Base-by-base conservation (phyloP, 306 rosid species). In the Astragalus membranaceus region DNA sequence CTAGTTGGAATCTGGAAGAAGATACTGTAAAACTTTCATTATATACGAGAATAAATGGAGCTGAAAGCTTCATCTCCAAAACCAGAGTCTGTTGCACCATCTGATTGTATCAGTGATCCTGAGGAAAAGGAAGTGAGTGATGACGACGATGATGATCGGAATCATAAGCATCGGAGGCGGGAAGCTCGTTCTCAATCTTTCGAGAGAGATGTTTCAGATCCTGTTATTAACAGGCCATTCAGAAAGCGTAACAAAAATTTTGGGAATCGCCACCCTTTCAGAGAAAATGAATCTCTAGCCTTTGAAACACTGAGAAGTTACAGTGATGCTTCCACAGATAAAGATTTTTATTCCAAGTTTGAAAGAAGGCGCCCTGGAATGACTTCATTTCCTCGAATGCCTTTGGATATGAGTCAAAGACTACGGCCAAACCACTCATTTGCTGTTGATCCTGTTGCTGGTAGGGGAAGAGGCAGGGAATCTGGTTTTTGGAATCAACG, bases 91-190 rank as follows among this genome's bases (percentile, higher is more conserved):
- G 88, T 85, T 80, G 83, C 86, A 61, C 82, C 88, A 4, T 79
- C 89, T 72, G 92, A 87, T 81, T 82, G 80, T 43, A 70, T 64
- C 64, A 87, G 90, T 88, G 92, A 91, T 66, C 97, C 96, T 5
- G 96, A 88, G 80, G 99, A 95, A 72, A 89, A 88, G 86, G 99
- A 95, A 82, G 84, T 95, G 59, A 95, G 95, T 63, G 99, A 95
- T 20, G 99, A 95, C 0, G 97, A 94, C 20, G 99, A 94, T 44
- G 97, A 91, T 61, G 99, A 95, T 75, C 86, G 99, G 62, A 95
- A 95, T 85, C 99, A 91, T 77, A 91, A 91, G 78, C 95, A 91
- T 86, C 87, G 97, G 55, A 83, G 95, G 78, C 82, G 84, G 74
- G 97, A 80, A 20, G 80, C 81, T 43, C 87, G 79, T 47, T 91